phyloP scores from a whole-genome alignment of 768 basidiomycete species.

The Mycena galopus region DNA sequence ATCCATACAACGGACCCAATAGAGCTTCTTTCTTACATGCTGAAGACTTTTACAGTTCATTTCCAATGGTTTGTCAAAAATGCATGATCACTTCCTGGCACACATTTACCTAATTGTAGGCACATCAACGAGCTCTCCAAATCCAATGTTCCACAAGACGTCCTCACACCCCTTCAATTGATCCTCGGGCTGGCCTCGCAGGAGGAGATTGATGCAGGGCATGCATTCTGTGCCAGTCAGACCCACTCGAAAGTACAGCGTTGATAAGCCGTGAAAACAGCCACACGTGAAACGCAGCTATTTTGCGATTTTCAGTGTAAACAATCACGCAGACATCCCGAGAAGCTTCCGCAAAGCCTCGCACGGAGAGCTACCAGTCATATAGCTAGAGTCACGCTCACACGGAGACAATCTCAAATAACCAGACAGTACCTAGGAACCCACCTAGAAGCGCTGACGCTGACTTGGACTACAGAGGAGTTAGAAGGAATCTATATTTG shows the following conservation, averaged over 20 bases:
- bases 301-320: too few species aligned
- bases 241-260: not conserved
- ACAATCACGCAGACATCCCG: too few species aligned
- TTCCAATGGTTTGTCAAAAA: slow-evolving; percentile 7
- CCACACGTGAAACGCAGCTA: too few species aligned
- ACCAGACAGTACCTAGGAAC: too few species aligned
- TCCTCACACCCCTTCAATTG: slow-evolving; percentile 31
- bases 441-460: too few species aligned
- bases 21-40: not conserved
- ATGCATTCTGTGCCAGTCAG: slow-evolving; percentile 29
- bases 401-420: too few species aligned
- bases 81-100: not conserved
- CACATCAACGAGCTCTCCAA: slow-evolving; percentile 36
- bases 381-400: too few species aligned
- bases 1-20: not conserved
- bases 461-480: too few species aligned
- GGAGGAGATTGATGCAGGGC: slow-evolving; percentile 38
- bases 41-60: slow-evolving; percentile 16
- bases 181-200: slow-evolving; percentile 27
- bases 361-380: too few species aligned
- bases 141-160: slow-evolving; percentile 11
- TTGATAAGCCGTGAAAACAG: too few species aligned
- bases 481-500: too few species aligned
- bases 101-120: slow-evolving; percentile 15
- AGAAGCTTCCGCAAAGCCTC: too few species aligned